phyloP scores from a whole-genome alignment of 2,329 filamentous ascomycete species.

The Neonectria coccinea region DNA sequence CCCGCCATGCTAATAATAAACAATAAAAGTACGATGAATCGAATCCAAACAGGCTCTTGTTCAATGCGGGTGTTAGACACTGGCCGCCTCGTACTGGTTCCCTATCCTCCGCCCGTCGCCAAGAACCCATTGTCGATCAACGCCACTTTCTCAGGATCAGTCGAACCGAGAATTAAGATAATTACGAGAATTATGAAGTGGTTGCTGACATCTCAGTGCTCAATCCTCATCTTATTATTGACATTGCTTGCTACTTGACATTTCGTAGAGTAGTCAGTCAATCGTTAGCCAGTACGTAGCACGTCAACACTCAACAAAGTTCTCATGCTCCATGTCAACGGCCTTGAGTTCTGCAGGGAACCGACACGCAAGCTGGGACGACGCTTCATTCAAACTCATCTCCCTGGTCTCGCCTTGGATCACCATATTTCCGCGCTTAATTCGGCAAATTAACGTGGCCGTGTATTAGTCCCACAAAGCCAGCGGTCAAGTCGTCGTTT shows the following conservation, averaged over 20 bases:
- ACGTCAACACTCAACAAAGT: constrained; percentile 19
- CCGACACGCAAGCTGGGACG: constrained; percentile 22
- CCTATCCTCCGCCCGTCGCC: neutral
- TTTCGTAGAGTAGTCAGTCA: neutral
- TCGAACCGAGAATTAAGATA: neutral
- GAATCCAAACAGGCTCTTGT: constrained; percentile 4
- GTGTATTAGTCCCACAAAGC: neutral
- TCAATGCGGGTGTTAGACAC: constrained; percentile 12
- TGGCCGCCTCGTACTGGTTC: constrained; percentile 1
- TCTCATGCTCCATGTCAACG: constrained; percentile 1
- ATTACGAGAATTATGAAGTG: neutral
- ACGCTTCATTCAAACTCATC: constrained; percentile 6
- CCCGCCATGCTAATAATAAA: constrained; percentile 17
- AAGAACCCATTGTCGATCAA: constrained; percentile 18
- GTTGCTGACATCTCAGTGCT: constrained; percentile 2
- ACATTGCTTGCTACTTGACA: neutral
- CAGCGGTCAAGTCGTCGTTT: neutral
- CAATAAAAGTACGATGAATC: neutral
- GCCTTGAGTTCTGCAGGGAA: constrained; percentile 10
- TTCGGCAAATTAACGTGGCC: neutral
- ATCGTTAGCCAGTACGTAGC: neutral
- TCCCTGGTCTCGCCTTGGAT: constrained; percentile 8
- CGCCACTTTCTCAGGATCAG: neutral
- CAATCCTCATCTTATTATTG: neutral
- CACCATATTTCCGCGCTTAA: neutral